phyloP scores from a whole-genome alignment of 192 early-diverging fungal genomes.

The Coemansia sp. region DNA sequence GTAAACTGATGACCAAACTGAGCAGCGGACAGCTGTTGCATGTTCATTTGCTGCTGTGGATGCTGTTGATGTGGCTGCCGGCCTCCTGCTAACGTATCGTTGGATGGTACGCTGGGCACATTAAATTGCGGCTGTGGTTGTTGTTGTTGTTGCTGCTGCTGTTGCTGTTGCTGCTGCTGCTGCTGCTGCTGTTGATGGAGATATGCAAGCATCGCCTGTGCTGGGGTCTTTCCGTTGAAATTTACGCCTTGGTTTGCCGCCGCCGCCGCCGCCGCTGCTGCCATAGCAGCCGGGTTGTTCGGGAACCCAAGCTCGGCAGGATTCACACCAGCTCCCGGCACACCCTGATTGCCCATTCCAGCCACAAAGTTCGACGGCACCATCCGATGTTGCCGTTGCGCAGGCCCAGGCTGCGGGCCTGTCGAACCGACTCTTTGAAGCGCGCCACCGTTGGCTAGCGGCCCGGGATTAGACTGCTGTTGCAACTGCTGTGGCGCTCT shows the following conservation, averaged over 20 bases:
- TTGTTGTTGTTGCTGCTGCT: constrained; percentile 14
- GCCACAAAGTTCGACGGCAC: constrained; percentile 10
- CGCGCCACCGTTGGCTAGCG: background rate
- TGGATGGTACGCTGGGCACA: constrained; percentile 6
- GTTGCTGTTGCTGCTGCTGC: constrained; percentile 24
- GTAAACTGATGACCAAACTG: no score
- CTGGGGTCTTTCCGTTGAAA: constrained; percentile 5
- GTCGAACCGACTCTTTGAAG: constrained; percentile 1
- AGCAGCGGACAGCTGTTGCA: background rate
- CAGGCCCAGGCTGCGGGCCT: background rate
- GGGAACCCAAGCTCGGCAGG: constrained; percentile 22
- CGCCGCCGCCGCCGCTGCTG: constrained; percentile 9
- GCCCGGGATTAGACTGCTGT: constrained; percentile 1
- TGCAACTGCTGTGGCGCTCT: constrained; percentile 14
- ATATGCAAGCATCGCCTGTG: constrained; percentile 26
- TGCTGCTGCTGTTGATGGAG: constrained; percentile 19
- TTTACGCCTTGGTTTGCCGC: background rate
- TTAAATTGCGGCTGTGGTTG: constrained; percentile 12
- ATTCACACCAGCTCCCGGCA: constrained; percentile 5
- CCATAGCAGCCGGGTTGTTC: constrained; percentile 1
- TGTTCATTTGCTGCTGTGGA: constrained; percentile 15
- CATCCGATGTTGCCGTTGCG: constrained; percentile 10
- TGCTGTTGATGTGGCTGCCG: constrained; percentile 10
- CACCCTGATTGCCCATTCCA: constrained; percentile 6
- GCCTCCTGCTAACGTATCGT: background rate